Conservation (phyloP, 2,329 filamentous ascomycete species). For the Trichoderma sp. region DNA sequence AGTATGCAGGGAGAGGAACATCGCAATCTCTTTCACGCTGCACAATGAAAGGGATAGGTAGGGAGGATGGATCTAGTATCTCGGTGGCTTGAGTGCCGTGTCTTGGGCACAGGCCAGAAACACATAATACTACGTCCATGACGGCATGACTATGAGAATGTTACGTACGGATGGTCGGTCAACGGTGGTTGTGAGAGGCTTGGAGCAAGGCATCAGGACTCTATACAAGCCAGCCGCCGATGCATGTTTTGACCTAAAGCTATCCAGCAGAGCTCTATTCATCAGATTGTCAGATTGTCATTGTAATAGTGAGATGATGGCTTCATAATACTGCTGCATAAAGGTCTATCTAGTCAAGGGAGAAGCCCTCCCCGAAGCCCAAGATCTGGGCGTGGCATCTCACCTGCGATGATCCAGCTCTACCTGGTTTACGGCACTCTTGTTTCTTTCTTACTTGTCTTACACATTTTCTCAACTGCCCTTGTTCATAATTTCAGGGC, state of each 20-base stretch:
- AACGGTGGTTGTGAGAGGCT: not conserved
- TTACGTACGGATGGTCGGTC: not conserved
- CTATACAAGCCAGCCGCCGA: not conserved
- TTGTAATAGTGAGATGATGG: not conserved
- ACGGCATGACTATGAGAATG: not conserved
- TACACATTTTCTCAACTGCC: not conserved
- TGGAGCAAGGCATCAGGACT: not conserved
- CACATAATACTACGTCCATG: not conserved
- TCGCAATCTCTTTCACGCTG: not conserved
- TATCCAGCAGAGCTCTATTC: not conserved
- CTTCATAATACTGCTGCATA: not conserved
- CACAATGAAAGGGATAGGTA: slow-evolving; percentile 11
- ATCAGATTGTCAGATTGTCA: not conserved
- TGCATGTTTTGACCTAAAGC: not conserved
- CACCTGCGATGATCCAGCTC: not conserved
- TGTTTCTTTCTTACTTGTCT: not conserved
- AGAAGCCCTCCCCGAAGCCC: not conserved
- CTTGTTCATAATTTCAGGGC: not conserved
- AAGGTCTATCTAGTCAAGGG: not conserved
- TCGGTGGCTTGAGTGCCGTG: not conserved
- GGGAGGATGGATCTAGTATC: not conserved
- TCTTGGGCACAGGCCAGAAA: not conserved
- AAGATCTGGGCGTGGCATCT: not conserved
- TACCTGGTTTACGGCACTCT: not conserved
- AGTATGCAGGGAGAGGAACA: slow-evolving; percentile 2